Conservation (phyloP, 1,139 yeast genomes). For the Geotrichum bryndzae region DNA sequence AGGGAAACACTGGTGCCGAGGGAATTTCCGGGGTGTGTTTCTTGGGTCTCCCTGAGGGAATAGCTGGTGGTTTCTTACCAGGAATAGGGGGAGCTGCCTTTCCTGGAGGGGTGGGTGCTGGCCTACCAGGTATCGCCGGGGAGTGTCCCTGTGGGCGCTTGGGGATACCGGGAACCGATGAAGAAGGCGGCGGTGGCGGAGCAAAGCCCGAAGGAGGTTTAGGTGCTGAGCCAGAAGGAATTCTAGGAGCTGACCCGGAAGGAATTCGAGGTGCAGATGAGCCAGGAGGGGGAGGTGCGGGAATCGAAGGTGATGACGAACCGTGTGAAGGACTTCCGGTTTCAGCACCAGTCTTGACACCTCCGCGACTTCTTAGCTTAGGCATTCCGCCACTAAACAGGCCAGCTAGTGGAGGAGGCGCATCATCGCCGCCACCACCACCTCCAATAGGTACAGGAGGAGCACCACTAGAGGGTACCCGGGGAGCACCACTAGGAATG, state of each 20-base stretch:
- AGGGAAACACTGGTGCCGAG: conserved; percentile 16
- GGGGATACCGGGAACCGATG: conserved; percentile 20
- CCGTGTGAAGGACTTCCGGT: conserved; percentile 14
- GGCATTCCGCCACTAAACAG: conserved; percentile 86
- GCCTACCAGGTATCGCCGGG: conserved; percentile 20
- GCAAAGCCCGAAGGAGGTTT: conserved; percentile 28
- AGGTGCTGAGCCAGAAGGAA: conserved; percentile 29
- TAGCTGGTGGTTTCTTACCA: conserved; percentile 16
- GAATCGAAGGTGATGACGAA: conserved; percentile 33
- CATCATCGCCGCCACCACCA: conserved; percentile 24
- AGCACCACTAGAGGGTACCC: conserved; percentile 14
- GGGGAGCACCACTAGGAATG: conserved; percentile 23
- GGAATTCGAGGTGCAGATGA: conserved; percentile 32
- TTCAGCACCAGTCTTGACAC: conserved; percentile 40
- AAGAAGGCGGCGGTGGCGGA: conserved; percentile 19
- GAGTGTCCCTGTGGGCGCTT: conserved; percentile 25
- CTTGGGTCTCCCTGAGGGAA: conserved; percentile 20
- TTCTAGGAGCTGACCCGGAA: conserved; percentile 20
- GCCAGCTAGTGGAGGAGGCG: conserved; percentile 55
- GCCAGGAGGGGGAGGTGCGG: conserved; percentile 13
- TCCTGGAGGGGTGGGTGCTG: conserved; percentile 10
- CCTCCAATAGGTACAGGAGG: conserved; percentile 16
- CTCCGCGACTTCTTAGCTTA: conserved; percentile 53
- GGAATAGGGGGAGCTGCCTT: conserved; percentile 16
- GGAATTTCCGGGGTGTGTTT: conserved; percentile 2